Evolutionary conservation across 106 monocot species (phyloP).

Genomic region (Dendrobium officinale): DNA sequence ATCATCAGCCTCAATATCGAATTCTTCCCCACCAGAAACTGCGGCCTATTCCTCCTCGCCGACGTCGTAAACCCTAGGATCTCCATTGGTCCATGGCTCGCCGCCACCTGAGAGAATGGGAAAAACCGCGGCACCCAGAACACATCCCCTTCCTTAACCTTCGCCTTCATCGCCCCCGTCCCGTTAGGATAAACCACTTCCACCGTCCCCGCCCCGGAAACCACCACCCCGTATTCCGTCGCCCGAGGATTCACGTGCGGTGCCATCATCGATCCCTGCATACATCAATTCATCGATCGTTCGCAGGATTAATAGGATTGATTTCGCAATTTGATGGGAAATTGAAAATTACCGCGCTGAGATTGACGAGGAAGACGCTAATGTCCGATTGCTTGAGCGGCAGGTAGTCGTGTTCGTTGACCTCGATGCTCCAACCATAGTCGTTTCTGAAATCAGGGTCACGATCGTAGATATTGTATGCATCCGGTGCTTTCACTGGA

Average conservation of each 20-base stretch:
- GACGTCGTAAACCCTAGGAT: conserved; percentile 92
- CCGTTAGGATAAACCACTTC: conserved; percentile 85
- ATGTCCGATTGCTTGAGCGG: conserved; percentile 55
- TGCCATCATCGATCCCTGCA: conserved; percentile 81
- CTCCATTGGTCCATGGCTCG: conserved; percentile 52
- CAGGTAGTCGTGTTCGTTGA: conserved; percentile 51
- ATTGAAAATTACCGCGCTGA: conserved; percentile 37
- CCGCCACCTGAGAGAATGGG: conserved; percentile 84
- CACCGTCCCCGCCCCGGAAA: conserved; percentile 48
- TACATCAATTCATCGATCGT: background rate
- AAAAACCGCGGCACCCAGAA: conserved; percentile 80
- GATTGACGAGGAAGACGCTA: conserved; percentile 66
- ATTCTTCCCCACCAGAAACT: conserved; percentile 61
- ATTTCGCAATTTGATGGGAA: background rate
- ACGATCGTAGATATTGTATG: conserved; percentile 66
- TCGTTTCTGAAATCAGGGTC: conserved; percentile 54
- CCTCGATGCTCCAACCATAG: conserved; percentile 58
- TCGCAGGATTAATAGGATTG: background rate
- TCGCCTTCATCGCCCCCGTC: conserved; percentile 60
- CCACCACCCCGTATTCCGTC: conserved; percentile 72
- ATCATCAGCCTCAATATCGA: conserved; percentile 51
- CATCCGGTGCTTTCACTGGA: conserved; percentile 32
- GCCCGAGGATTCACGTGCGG: conserved; percentile 82
- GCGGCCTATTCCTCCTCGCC: conserved; percentile 53
- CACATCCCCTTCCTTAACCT: conserved; percentile 62